Percentiles rank a stretch among this genome's conserved stretches.
Evolutionary conservation across 495 filamentous ascomycete species (phyloP).

Genomic region (Penicillium parvum): DNA sequence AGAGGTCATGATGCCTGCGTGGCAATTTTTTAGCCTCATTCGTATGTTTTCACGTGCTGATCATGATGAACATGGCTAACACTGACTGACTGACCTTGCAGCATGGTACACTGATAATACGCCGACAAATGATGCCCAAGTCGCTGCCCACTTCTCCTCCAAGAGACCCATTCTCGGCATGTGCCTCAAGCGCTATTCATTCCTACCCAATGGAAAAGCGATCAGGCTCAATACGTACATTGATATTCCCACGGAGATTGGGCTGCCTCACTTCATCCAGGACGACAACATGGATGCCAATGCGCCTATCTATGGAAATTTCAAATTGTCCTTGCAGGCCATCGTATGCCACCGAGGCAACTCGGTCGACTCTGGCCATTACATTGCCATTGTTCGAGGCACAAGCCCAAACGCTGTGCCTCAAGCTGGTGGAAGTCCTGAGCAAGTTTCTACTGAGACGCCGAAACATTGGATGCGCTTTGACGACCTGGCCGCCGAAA

Average conservation of each 20-base stretch:
- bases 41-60: constrained; percentile 46
- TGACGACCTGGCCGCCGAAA: constrained; percentile 72
- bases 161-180: constrained; percentile 83
- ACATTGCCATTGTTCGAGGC: constrained; percentile 75
- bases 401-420: constrained; percentile 41
- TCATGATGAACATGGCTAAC: constrained; percentile 36
- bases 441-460: constrained; percentile 50
- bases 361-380: constrained; percentile 88
- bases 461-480: constrained; percentile 78
- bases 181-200: constrained; percentile 85
- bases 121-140: constrained; percentile 62
- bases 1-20: constrained; percentile 92
- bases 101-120: constrained; percentile 68
- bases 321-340: constrained; percentile 85
- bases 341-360: constrained; percentile 87
- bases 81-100: constrained; percentile 15
- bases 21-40: constrained; percentile 93
- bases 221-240: constrained; percentile 72
- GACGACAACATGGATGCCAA: constrained; percentile 65
- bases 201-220: constrained; percentile 62
- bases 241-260: constrained; percentile 88
- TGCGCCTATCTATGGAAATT: constrained; percentile 68
- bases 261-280: constrained; percentile 82
- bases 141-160: constrained; percentile 66
- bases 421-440: constrained; percentile 48